Evolutionary conservation across 177 flowering plant species (phyloP), one percentile per base, ranked within the genome.

Genomic region (Tripterygium wilfordii): DNA sequence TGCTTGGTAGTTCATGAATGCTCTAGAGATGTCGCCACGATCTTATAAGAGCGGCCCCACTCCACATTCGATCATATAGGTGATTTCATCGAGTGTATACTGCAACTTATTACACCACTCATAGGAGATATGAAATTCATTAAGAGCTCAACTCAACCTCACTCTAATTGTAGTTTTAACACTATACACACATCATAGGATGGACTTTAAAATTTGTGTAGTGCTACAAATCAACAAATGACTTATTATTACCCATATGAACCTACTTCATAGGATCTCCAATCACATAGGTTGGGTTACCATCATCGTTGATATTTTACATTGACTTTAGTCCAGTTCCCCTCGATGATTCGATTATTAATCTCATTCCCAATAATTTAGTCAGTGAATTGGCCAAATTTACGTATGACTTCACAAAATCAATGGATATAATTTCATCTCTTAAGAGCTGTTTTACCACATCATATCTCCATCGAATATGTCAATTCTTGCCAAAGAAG

Each of bases 311-410:
- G 18, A 37, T 37, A 3, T 37, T 8, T 16, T 37, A 16, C 15
- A 4, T 37, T 37, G 51, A 39, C 26, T 31, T 14, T 1, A 47
- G 32, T 10, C 51, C 27, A 38, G 33, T 32, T 27, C 38, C 39
- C 51, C 39, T 47, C 39, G 51, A 46, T 31, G 36, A 29, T 31
- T 46, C 49, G 2, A 3, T 27, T 10, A 24, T 29, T 19, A 31
- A 12, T 12, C 18, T 47, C 12, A 15, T 41, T 0, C 36, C 18
- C 32, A 51, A 28, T 1, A 37, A 35, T 44, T 43, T 45, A 43
- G 49, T 54, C 6, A 44, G 42, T 23, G 58, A 36, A 45, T 54
- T 24, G 15, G 25, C 43, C 18, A 54, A 45, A 24, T 54, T 54
- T 43, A 30, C 25, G 26, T 54, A 31, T 44, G 15, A 54, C 35